Evolutionary conservation across 2,329 filamentous ascomycete genomes (phyloP).

Genomic region (Chaetothyriales sp.): DNA sequence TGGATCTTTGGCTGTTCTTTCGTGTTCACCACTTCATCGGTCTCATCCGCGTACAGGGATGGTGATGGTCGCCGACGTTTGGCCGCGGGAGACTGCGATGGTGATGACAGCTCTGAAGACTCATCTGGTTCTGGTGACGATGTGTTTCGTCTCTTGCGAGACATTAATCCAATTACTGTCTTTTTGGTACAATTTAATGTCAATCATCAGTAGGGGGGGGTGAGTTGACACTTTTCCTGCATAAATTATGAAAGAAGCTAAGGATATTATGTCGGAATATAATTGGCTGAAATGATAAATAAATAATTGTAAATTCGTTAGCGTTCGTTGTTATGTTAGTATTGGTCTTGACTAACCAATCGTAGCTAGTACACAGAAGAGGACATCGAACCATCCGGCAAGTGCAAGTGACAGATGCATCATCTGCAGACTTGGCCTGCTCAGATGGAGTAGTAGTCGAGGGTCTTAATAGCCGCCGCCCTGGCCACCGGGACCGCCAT

Average conservation of each 20-base stretch:
- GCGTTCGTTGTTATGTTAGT: too few species aligned
- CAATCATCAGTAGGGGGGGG: not conserved
- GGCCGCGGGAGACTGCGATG: not conserved
- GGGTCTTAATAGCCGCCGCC: not conserved
- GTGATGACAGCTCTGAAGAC: not conserved
- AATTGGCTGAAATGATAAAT: not conserved
- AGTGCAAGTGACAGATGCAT: not conserved
- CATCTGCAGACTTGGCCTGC: not conserved
- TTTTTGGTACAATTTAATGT: not conserved
- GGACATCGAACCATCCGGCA: too few species aligned
- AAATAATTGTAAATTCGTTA: not conserved
- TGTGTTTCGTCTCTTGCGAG: conserved; percentile 17
- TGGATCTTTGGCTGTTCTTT: conserved; percentile 36
- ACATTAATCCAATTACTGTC: conserved; percentile 5
- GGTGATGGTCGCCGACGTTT: not conserved
- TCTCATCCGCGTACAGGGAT: conserved; percentile 15
- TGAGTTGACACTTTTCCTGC: too few species aligned
- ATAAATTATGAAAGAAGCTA: not conserved
- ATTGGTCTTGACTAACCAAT: too few species aligned
- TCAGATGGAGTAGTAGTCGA: not conserved
- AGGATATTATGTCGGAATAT: not conserved
- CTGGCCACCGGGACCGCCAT: not conserved
- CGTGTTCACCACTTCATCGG: conserved; percentile 19
- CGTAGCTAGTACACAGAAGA: too few species aligned
- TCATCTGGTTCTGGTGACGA: conserved; percentile 16